A percentile compares a stretch with the other conserved stretches of the same genome.
Evolutionary conservation across 805 yeast genomes (phyloP).

Genomic region (Myxozyma neglecta): DNA sequence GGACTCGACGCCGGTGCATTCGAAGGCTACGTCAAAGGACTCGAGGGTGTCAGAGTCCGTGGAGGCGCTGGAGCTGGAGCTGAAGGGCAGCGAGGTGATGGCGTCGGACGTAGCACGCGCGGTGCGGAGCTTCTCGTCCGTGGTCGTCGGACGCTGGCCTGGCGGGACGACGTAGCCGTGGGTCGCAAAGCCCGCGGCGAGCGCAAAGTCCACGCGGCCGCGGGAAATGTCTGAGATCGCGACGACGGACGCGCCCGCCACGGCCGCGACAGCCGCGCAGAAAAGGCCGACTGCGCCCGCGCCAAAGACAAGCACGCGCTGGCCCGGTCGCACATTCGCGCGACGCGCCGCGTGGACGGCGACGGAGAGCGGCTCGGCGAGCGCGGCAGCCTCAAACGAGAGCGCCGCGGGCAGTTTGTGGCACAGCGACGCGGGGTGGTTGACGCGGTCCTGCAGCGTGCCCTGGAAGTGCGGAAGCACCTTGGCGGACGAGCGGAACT

Average conservation of each 20-base stretch:
- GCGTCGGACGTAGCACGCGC: constrained; percentile 35
- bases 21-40: constrained; percentile 39
- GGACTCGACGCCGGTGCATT: constrained; percentile 57
- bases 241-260: constrained; percentile 69
- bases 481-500: constrained; percentile 62
- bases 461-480: constrained; percentile 84
- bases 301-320: constrained; percentile 68
- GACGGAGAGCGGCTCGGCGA: constrained; percentile 80
- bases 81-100: constrained; percentile 18
- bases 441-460: constrained; percentile 81
- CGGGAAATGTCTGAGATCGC: constrained; percentile 62
- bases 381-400: constrained; percentile 72
- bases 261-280: constrained; percentile 66
- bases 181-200: constrained; percentile 38
- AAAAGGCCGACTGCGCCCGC: constrained; percentile 85
- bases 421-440: constrained; percentile 64
- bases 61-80: too few relatives aligned
- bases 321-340: constrained; percentile 61
- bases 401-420: constrained; percentile 64
- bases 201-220: constrained; percentile 40
- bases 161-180: constrained; percentile 35
- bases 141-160: constrained; percentile 21
- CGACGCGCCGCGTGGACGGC: constrained; percentile 73
- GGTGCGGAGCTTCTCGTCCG: constrained; percentile 28
- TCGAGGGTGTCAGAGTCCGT: constrained; percentile 20